Base-by-base conservation (phyloP, 2,329 filamentous ascomycete genomes). In the Aspergillus amoenus region DNA sequence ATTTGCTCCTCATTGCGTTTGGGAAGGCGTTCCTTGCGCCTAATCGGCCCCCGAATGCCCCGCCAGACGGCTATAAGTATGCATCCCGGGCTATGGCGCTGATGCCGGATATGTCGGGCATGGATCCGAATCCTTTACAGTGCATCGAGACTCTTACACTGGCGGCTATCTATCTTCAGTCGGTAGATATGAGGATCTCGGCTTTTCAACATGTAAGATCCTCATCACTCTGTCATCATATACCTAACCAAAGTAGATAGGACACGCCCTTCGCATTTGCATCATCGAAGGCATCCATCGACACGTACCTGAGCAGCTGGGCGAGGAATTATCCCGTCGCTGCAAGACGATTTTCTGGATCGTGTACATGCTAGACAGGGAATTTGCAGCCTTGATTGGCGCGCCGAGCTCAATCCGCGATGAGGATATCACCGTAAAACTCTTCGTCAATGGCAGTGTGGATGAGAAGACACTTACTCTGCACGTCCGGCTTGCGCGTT, bases 1-100 rank as follows among this genome's bases (percentile, higher is more conserved):
- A 81, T 18, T 68, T 84, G 2, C 70, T 84, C 1, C 74, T 84
- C 3, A 71, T 85, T 4, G 82, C 82, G 0, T 82, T 84, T 58
- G 82, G 82, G 0, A 84, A 84, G 61, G 80, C 80, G 0, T 81
- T 84, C 18, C 73, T 80, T 0, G 75, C 75, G 17, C 73, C 72
- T 18, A 69, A 62, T 3, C 68, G 60, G 34, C 42, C 59, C 2
- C 66, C 69, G 34, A 66, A 69, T 32, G 24, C 32, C 3, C 66
- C 66, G 0, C 74, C 74, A 0, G 64, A 71, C 0, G 74, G 75
- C 0, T 68, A 73, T 22, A 70, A 75, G 39, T 77, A 76, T 52
- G 75, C 75, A 4, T 63, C 69, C 0, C 62, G 75, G 3, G 75
- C 73, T 1, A 75, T 77, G 73, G 67, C 73, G 0, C 12, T 77